Evolutionary conservation across 1,139 yeast genomes (phyloP), one percentile per base, ranked within the genome.

Genomic region (Torulaspora pretoriensis): DNA sequence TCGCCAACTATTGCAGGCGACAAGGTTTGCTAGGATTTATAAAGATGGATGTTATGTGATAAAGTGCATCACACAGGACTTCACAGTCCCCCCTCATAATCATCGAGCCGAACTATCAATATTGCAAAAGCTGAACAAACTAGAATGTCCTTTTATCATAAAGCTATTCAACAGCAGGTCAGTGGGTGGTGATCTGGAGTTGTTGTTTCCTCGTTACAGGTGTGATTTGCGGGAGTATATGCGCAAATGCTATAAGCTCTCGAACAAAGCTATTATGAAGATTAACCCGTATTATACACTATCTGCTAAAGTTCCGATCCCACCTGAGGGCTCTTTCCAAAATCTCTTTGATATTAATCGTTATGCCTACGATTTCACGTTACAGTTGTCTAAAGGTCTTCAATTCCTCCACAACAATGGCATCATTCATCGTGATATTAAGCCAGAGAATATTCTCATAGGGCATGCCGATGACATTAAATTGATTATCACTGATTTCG

Each of bases 371-470:
- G 48, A 50, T 0, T 71, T 81, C 8, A 58, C 74, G 6, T 40
- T 41, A 4, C 78, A 78, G 6, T 43, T 83, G 3, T 67, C 75
- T 0, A 51, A 56, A 1, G 92, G 81, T 0, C 59, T 85, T 17
- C 56, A 52, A 2, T 78, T 71, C 55, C 56, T 83, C 6, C 94
- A 82, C 47, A 52, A 61, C 0, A 55, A 70, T 2, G 81, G 81
- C 0, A 74, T 90, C n/a, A 88, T 90, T 12, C 97, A 90, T 61
- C 73, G 97, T 38, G 97, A 90, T 63, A 67, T 90, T 43, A 90
- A 90, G 63, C 95, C 95, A 0, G 79, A 79, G 14, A 90, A 90
- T 59, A 73, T 90, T 32, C 65, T 87, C 63, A 74, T 86, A 54
- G 56, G 59, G 2, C 40, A 42, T 14, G 46, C 42, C 3, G 29